Conservation (phyloP, 768 basidiomycete genomes). For the Asterophora lycoperdoides region DNA sequence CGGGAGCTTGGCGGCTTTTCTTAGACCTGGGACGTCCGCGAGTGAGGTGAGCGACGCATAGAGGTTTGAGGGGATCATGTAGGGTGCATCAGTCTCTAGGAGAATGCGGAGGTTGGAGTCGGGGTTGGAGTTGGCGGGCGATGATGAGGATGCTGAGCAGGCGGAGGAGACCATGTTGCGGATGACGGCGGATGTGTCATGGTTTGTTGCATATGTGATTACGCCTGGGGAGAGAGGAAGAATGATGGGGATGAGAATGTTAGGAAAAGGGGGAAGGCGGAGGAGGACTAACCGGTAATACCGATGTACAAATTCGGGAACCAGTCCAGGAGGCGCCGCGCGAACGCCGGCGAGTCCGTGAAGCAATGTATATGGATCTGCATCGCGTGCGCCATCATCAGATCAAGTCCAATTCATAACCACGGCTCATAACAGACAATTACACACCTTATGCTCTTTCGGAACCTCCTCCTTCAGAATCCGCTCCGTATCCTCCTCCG, state of each 20-base stretch:
- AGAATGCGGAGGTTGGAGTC: constrained; percentile 43
- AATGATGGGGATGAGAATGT: too few species aligned
- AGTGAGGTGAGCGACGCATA: constrained; percentile 42
- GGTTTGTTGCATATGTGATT: constrained; percentile 73
- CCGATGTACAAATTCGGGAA: constrained; percentile 84
- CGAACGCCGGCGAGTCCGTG: constrained; percentile 77
- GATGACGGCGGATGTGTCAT: constrained; percentile 66
- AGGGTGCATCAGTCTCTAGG: constrained; percentile 85
- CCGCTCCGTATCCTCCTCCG: constrained; percentile 75
- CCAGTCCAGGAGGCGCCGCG: constrained; percentile 61
- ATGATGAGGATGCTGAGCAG: background rate
- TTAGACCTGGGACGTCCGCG: constrained; percentile 24
- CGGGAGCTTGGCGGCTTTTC: constrained; percentile 54
- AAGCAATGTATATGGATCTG: constrained; percentile 89
- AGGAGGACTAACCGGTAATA: constrained; percentile 52
- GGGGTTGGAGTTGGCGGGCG: constrained; percentile 4
- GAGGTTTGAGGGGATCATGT: constrained; percentile 77
- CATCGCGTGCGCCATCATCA: background rate
- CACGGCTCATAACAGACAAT: background rate
- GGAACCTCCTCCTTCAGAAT: constrained; percentile 79
- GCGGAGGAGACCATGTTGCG: constrained; percentile 41
- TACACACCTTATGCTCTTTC: constrained; percentile 55
- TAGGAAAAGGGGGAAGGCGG: background rate
- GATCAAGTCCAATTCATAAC: background rate
- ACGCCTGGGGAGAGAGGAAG: constrained; percentile 45